Base-by-base conservation (phyloP, 2,329 filamentous ascomycete species). In the Aspergillus luchuensis region DNA sequence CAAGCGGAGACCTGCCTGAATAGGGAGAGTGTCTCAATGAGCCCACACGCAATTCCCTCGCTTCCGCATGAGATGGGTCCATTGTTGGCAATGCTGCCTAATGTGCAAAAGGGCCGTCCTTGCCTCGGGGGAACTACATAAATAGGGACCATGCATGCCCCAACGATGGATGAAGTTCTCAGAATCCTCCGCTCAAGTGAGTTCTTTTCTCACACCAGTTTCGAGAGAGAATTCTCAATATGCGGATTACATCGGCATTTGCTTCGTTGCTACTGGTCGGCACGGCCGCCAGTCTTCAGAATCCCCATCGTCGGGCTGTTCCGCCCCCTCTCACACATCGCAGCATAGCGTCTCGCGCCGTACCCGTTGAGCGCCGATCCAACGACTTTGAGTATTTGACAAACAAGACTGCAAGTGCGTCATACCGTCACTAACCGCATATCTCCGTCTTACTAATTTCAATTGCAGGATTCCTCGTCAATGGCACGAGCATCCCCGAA, bases 401-500 rank as follows among this genome's bases (percentile, higher is more conserved):
- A 4, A 57, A 60, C 17, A 60, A 45, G 28, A 62, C 60, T 10
- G 23, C 50, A 21, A 54, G 60, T 62, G 13, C n/a, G 60, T 62
- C 2, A 30, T 8, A 19, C 45, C 13, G 41, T 48, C 2, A 28
- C 48, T 8, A 2, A 33, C 15, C 13, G 25, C 11, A 28, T 10
- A n/a, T 15, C 13, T 10, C 19, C 4, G 11, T 36, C 15, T 45
- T 7, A 28, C 45, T 47, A 47, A 53, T 30, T 4, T n/a, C 30
- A n/a, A 11, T 21, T 10, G 6, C 62, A 88, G 86, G 82, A 64
- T 91, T 88, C 68, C 80, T 80, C 2, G 87, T 91, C 53, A 82
- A 91, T 66, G 88, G 89, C 1, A 82, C 80, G 2, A 79, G 74
- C 0, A 85, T 91, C 53, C 89, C 89, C 0, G 86, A 90, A 10